phyloP scores from a whole-genome alignment of 208 protist species.

The Crithidia brevicula region DNA sequence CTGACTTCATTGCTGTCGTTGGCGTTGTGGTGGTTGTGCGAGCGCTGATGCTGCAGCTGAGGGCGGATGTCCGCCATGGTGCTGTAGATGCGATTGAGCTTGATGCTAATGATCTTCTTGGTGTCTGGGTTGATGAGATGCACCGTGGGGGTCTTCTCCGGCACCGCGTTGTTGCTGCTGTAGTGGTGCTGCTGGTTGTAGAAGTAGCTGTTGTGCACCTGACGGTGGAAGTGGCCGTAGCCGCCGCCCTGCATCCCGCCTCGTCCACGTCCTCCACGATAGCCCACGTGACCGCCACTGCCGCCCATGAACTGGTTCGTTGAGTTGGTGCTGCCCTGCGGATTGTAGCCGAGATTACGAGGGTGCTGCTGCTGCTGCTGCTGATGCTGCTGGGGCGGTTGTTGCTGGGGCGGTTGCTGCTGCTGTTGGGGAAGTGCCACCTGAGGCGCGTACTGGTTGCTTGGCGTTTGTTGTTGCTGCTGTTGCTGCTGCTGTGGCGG shows the following conservation, averaged over 20 bases:
- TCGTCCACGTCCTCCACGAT: slow-evolving; percentile 20
- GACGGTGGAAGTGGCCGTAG: slow-evolving; percentile 30
- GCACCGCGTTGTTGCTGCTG: slow-evolving; percentile 74
- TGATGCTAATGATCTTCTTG: slow-evolving; percentile 50
- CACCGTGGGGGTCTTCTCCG: slow-evolving; percentile 67
- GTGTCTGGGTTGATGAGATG: slow-evolving; percentile 52
- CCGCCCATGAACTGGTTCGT: slow-evolving; percentile 26
- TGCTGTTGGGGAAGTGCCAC: slow-evolving; percentile 20
- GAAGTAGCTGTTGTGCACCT: slow-evolving; percentile 53
- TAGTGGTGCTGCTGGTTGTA: slow-evolving; percentile 58
- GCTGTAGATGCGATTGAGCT: slow-evolving; percentile 70
- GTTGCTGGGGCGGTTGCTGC: slow-evolving; percentile 17
- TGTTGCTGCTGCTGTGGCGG: slow-evolving; percentile 24
- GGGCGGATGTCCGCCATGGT: slow-evolving; percentile 54
- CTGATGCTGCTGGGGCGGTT: slow-evolving; percentile 16
- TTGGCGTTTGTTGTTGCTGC: no score
- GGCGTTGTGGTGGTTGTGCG: slow-evolving; percentile 1
- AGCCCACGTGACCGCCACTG: slow-evolving; percentile 1
- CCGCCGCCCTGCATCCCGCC: slow-evolving; percentile 26
- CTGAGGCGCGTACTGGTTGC: slow-evolving; percentile 15
- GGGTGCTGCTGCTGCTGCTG: slow-evolving; percentile 16
- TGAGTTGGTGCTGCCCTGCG: slow-evolving; percentile 34
- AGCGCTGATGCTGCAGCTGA: slow-evolving; percentile 35
- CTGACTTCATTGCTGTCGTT: slow-evolving; percentile 27
- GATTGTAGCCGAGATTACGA: slow-evolving; percentile 22